Evolutionary conservation across 495 filamentous ascomycete species (phyloP), one percentile per base, ranked within the genome.

Genomic region (Echria macrotheca): DNA sequence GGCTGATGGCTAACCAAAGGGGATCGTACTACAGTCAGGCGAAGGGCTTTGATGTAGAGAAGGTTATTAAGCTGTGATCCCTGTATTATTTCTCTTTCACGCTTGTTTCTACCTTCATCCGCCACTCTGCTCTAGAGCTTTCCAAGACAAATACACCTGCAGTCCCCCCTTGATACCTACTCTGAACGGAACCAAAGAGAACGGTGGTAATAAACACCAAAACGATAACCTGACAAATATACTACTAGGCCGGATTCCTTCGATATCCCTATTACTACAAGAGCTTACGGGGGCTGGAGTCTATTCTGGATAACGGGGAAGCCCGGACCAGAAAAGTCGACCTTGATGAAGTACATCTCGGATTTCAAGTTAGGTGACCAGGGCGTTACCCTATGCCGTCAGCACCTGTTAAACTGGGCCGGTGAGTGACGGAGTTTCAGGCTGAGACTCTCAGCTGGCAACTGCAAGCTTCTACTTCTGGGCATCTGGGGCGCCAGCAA

Each of bases 1-100:
- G 41, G 22, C 2, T 51, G 1, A 2, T 51, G 11, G 23, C 49
- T 21, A 51, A 51, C 23, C 40, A 51, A 41, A 51, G 31, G 49
- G 49, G 49, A 6, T 38, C 38, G 44, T 38, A 31, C 17, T 44
- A 37, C 15, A 18, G n/a, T 18, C 31, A 31, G 31, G 21, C n/a
- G 14, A 7, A 8, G 17, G 39, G 39, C 1, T 51, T 44, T 21
- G 49, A 45, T 22, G 31, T 28, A 11, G 39, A 28, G 23, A 45
- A 39, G 29, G 32, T 26, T n/a, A 6, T 47, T n/a, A 32, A 33
- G 42, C 14, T 44, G 26, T 44, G 41, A 44, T 5, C n/a, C n/a
- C n/a, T n/a, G 36, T 38, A 17, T 31, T 31, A n/a, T n/a, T n/a
- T n/a, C n/a, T n/a, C n/a, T n/a, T n/a, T n/a, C n/a, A n/a, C n/a